These are phyloP conservation scores for Boletus bicolor DNA, from an alignment of 768 basidiomycete genomes.

Conservation along the genomic window DNA sequence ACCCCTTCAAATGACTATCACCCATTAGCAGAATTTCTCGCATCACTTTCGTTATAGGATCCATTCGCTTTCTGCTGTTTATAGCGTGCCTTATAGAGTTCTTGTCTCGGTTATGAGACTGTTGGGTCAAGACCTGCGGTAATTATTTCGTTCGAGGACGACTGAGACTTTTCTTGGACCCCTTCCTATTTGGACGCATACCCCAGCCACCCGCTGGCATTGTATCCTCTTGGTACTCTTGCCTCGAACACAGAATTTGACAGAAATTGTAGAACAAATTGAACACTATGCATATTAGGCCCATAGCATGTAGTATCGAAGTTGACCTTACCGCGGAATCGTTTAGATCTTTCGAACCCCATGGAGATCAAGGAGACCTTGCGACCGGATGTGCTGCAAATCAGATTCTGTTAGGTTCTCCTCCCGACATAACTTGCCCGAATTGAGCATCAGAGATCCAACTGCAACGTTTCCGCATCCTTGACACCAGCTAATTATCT, in stretches of 20 bases:
- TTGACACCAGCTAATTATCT: background rate
- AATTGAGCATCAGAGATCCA: background rate
- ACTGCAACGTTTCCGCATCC: background rate
- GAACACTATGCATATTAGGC: background rate
- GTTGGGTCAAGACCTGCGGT: background rate
- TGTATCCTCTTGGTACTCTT: background rate
- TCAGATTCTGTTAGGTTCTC: background rate
- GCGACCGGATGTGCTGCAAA: background rate
- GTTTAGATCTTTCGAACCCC: background rate
- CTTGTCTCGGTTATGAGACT: background rate
- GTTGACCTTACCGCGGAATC: background rate
- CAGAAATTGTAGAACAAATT: background rate
- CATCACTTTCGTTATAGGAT: background rate
- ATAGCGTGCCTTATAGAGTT: background rate
- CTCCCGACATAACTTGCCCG: background rate
- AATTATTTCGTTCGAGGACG: background rate
- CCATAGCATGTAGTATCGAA: background rate
- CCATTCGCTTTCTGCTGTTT: background rate
- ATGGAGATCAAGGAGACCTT: too few species aligned
- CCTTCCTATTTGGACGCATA: background rate
- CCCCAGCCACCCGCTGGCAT: background rate
- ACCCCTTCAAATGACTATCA: background rate
- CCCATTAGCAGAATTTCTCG: background rate
- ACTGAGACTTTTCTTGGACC: background rate
- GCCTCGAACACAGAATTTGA: background rate